A percentile compares a stretch with the other conserved stretches of the same genome.
These are phyloP conservation scores for Apostasia shenzhenica DNA, from an alignment of 106 monocot species.

Conservation along the genomic window DNA sequence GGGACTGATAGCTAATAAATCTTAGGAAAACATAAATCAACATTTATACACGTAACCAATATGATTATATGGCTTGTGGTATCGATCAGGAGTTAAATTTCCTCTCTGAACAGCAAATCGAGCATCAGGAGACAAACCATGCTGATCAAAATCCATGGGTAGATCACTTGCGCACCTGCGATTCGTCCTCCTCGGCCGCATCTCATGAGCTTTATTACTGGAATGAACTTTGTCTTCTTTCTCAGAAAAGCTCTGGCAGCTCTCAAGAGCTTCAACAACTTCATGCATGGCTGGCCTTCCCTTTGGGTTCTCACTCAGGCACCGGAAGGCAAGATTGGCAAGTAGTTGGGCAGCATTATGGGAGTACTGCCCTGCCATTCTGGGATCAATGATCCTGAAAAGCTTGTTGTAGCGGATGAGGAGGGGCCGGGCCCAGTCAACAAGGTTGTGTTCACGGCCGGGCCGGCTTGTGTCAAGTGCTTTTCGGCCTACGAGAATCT, in stretches of 20 bases:
- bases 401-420: conserved; percentile 44
- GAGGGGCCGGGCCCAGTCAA: conserved; percentile 57
- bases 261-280: conserved; percentile 37
- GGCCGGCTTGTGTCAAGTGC: conserved; percentile 46
- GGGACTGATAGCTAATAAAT: too few relatives aligned
- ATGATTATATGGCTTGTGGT: too few relatives aligned
- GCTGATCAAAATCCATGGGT: too few relatives aligned
- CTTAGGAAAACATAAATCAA: too few relatives aligned
- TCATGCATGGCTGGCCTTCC: conserved; percentile 48
- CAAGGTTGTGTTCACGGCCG: conserved; percentile 35
- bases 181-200: too few relatives aligned
- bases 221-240: background rate
- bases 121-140: too few relatives aligned
- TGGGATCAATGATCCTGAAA: conserved; percentile 47
- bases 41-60: too few relatives aligned
- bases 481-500: conserved; percentile 54
- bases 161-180: too few relatives aligned
- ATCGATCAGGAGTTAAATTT: too few relatives aligned
- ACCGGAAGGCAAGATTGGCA: conserved; percentile 41
- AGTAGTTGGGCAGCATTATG: conserved; percentile 22
- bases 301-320: conserved; percentile 56
- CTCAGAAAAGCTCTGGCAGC: background rate
- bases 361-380: conserved; percentile 57
- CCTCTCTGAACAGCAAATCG: too few relatives aligned
- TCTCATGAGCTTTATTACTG: background rate